Evolutionary conservation across 2,329 filamentous ascomycete species (phyloP).

Genomic region (Fusarium chaquense): DNA sequence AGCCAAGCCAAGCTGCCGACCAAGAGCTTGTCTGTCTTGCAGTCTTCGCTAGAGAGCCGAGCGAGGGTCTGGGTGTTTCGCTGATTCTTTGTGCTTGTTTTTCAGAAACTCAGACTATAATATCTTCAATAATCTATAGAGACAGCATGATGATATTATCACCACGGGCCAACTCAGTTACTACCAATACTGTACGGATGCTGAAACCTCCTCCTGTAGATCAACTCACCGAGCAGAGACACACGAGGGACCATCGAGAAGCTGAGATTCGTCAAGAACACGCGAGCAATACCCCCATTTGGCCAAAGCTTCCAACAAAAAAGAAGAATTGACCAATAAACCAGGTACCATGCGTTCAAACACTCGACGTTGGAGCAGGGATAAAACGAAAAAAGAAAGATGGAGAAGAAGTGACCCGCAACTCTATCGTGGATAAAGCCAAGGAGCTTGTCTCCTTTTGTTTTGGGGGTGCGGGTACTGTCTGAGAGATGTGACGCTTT

Average conservation of each 20-base stretch:
- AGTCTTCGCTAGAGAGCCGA: background rate
- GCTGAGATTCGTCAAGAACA: slow-evolving; percentile 17
- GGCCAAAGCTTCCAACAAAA: background rate
- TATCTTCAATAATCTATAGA: too few species aligned
- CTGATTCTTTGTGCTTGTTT: background rate
- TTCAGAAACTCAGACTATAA: background rate
- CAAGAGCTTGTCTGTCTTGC: slow-evolving; percentile 2
- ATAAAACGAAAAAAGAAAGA: background rate
- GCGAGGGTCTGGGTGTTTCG: background rate
- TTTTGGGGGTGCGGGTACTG: slow-evolving; percentile 29
- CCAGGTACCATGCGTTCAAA: slow-evolving; percentile 16
- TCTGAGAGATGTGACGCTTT: background rate
- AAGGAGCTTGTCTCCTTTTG: slow-evolving; percentile 21
- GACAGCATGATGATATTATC: background rate
- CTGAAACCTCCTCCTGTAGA: background rate
- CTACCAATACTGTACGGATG: background rate
- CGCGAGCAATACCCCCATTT: slow-evolving; percentile 39
- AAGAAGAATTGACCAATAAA: slow-evolving; percentile 26
- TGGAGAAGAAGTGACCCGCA: slow-evolving; percentile 17
- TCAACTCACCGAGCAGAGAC: background rate
- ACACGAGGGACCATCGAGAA: background rate
- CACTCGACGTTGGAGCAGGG: background rate
- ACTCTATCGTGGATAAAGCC: slow-evolving; percentile 44
- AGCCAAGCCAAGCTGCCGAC: background rate
- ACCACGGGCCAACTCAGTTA: background rate